Base-by-base conservation (phyloP, 148 eudicot genomes). In the Chenopodium formosanum region DNA sequence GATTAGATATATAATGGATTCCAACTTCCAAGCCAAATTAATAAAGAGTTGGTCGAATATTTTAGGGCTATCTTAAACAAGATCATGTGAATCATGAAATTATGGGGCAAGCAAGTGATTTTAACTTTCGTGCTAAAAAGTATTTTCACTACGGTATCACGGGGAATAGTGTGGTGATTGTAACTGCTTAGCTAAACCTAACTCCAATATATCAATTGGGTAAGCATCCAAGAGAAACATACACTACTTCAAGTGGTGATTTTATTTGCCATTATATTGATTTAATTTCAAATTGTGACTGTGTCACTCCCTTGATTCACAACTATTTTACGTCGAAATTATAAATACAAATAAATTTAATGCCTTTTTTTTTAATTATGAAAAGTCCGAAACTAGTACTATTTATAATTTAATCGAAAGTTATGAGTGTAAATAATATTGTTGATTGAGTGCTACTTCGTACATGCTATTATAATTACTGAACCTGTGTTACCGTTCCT, bases 81-180 rank as follows among this genome's bases (percentile, higher is more conserved):
- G 47, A 64, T 77, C 79, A 77, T 77, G 79, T 67, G 71, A 64
- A 75, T 63, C 70, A 47, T 48, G 9, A 64, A 40, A n/a, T 56
- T 12, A 64, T 63, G 12, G 68, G 12, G 29, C 23, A 32, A 58
- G 44, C 12, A 9, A 11, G 40, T 27, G 58, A 62, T 3, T 34
- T 1, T 1, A 62, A 68, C 14, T 22, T 74, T 12, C 1, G 31
- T 19, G 11, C 9, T 53, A 60, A 31, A 76, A 58, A 76, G 67
- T 17, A 16, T 52, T 65, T 40, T 63, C 17, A 20, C 68, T 40
- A 40, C 7, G 48, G 53, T 16, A 56, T 76, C 79, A 76, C 79
- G 69, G 62, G 67, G 47, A 62, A 56, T 17, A 60, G 79, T 46
- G 29, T 46, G 56, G 70, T 65, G 80, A 77, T 77, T 50, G 58